Evolutionary conservation across 306 rosid genomes (phyloP).

Genomic region (Sicyos edulis): DNA sequence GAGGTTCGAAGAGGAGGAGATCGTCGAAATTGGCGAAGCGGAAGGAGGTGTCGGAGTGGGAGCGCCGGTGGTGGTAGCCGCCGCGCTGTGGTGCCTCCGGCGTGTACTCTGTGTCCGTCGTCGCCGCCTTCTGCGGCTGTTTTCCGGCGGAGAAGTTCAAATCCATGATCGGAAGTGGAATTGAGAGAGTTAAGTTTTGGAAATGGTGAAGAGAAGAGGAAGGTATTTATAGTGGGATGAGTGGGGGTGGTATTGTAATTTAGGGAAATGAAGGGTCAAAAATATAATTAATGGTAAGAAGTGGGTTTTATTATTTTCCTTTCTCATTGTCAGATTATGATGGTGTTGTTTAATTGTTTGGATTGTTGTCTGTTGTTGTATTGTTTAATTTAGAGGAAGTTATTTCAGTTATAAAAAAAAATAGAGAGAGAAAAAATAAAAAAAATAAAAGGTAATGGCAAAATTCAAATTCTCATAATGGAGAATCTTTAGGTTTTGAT

Average conservation of each 20-base stretch:
- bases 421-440: not conserved
- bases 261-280: not conserved
- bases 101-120: constrained; percentile 61
- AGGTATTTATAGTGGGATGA: not conserved
- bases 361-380: not conserved
- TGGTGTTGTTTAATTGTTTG: not conserved
- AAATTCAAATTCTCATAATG: not conserved
- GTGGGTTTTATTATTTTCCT: not conserved
- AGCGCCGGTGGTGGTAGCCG: constrained; percentile 77
- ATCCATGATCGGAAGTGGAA: constrained; percentile 27
- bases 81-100: constrained; percentile 51
- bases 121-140: constrained; percentile 30
- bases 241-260: not conserved
- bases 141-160: constrained; percentile 34
- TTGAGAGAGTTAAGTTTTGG: not conserved
- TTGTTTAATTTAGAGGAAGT: constrained; percentile 9
- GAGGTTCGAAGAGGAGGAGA: constrained; percentile 78
- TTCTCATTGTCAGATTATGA: not conserved
- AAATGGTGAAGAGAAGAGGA: not conserved
- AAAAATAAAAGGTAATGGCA: not conserved
- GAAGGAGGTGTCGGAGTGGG: constrained; percentile 86
- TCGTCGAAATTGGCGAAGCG: constrained; percentile 79
- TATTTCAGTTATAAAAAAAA: constrained; percentile 12
- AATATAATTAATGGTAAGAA: not conserved
- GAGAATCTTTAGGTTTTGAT: not conserved